Base-by-base conservation (phyloP, 2,329 filamentous ascomycete species). In the Ascomycota sp. region DNA sequence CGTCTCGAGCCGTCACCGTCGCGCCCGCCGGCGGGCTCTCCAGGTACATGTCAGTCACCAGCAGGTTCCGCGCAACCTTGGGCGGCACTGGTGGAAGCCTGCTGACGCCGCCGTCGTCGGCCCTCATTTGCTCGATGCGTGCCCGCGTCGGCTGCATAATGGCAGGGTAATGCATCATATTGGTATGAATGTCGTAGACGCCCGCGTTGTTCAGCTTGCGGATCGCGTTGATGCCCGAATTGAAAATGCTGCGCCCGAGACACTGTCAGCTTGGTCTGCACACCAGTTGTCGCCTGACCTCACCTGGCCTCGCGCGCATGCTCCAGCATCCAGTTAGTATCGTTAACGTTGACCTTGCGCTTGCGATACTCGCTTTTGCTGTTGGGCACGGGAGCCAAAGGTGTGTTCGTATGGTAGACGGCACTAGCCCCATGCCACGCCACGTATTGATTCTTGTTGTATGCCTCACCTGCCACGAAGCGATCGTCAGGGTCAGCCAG, bases 381-480 rank as follows among this genome's bases (percentile, higher is more conserved):
- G 38, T 64, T 73, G 26, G 72, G 72, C 37, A 76, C 61, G 2
- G 82, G 81, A n/a, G 80, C 72, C 16, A 76, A 73, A 1, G 82
- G 80, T 2, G 66, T 69, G 36, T 73, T 75, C 9, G 79, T 82
- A 51, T 95, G 83, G 51, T 98, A 98, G 21, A 98, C 89, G 29
- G 80, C 76, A 52, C 86, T 95, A 32, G 89, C 89, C 33, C 89
- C 89, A 51, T 92, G 84, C 89, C 89, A 98, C 25, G 89, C 89
- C 25, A 98, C 89, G 49, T 93, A 98, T 52, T 93, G 84, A 50
- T 98, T 98, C 58, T 86, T 83, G 62, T 98, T 93, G 64, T 98
- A 98, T n/a, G 74, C 65, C 50, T 91, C 77, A 29, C 76, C 79
- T 7, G 68, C 66, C 24, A 83, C 68, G 30, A 84, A 66, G 38